Conservation (phyloP, 2,329 filamentous ascomycete species). For the Colletotrichum sp. region DNA sequence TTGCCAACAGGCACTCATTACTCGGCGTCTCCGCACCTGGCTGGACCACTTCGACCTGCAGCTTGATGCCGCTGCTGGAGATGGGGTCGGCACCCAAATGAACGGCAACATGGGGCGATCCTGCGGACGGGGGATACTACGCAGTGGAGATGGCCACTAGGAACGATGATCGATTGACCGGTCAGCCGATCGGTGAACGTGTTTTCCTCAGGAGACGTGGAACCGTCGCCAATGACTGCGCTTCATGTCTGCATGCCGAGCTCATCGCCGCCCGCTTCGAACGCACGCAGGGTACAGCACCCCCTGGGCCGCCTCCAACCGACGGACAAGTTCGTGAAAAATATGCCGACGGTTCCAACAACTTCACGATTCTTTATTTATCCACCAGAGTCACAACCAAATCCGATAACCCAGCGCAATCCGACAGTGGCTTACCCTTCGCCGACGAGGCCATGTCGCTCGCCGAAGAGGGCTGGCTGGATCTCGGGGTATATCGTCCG, state of each 20-base stretch:
- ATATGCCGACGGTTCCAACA: not conserved
- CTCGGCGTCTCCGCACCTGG: not conserved
- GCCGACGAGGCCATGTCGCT: not conserved
- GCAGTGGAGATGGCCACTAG: not conserved
- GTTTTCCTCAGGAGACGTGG: not conserved
- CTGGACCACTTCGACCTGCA: not conserved
- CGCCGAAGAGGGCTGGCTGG: not conserved
- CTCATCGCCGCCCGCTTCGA: not conserved
- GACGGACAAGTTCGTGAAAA: not conserved
- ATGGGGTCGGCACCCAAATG: not conserved
- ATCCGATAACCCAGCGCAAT: not conserved
- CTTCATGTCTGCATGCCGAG: not conserved
- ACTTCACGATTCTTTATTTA: not conserved
- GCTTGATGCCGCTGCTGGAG: not conserved
- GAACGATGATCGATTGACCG: not conserved
- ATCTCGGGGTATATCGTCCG: not conserved
- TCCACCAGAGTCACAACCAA: not conserved
- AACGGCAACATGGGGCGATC: conserved; percentile 7
- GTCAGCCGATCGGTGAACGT: not conserved
- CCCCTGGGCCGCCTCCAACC: not conserved
- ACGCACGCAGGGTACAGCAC: not conserved
- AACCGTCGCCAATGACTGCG: not conserved
- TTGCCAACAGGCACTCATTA: not conserved
- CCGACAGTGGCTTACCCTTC: not conserved
- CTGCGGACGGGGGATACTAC: not conserved